A percentile compares a stretch with the other conserved stretches of the same genome.
Evolutionary conservation across 2,329 filamentous ascomycete species (phyloP).

Genomic region (Penicillium sp.): DNA sequence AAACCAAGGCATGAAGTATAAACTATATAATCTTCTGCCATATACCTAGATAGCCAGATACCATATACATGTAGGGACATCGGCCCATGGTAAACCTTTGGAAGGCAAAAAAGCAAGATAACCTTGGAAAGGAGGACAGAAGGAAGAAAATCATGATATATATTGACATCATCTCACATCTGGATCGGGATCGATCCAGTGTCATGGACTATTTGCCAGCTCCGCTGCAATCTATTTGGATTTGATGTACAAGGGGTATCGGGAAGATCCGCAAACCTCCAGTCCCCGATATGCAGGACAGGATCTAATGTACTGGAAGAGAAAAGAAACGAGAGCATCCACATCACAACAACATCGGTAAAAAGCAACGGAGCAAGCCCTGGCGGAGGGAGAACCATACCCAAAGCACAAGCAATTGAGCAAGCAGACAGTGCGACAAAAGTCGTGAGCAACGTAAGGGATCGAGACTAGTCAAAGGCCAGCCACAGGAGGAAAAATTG

Average conservation of each 20-base stretch:
- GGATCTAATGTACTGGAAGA: conserved; percentile 23
- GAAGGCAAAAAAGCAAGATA: no score
- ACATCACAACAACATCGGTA: no score
- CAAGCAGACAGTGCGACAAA: conserved; percentile 8
- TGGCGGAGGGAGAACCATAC: background rate
- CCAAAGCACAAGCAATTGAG: conserved; percentile 3
- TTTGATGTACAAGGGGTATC: conserved; percentile 27
- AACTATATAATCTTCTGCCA: no score
- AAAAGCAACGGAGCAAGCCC: conserved; percentile 4
- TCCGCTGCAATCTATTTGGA: conserved; percentile 23
- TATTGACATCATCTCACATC: conserved; percentile 4
- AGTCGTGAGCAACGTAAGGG: conserved; percentile 21
- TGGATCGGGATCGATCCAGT: conserved; percentile 1
- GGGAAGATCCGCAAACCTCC: conserved; percentile 17
- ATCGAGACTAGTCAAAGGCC: conserved; percentile 16
- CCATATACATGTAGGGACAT: no score
- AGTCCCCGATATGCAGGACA: conserved; percentile 15
- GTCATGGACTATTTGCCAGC: conserved; percentile 12
- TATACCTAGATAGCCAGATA: no score
- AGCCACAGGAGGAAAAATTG: conserved; percentile 19
- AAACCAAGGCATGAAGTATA: no score
- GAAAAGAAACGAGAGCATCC: conserved; percentile 3
- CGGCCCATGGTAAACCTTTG: no score
- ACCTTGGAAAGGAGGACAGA: no score
- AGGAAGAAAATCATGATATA: conserved; percentile 7